These are phyloP conservation scores for Clavispora vitiphila DNA, from an alignment of 805 yeast species.

Conservation along the genomic window DNA sequence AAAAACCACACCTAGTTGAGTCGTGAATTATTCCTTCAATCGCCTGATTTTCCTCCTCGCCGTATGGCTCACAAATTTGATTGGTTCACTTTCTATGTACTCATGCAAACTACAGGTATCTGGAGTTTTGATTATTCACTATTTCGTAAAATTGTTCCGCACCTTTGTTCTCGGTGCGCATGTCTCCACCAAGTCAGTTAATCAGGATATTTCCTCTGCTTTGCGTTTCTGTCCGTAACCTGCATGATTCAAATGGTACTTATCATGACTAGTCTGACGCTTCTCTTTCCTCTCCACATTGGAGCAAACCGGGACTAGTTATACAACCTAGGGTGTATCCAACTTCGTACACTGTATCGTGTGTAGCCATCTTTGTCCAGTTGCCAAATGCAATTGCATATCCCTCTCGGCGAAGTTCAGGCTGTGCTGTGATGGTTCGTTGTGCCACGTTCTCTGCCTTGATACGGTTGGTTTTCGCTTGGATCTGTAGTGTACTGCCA, in stretches of 20 bases:
- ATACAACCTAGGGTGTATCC: not conserved
- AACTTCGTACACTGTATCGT: not conserved
- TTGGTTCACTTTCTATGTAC: no score
- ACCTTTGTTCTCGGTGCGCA: no score
- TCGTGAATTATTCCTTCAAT: not conserved
- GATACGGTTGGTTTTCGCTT: not conserved
- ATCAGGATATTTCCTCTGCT: no score
- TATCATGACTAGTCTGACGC: no score
- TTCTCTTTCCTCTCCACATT: not conserved
- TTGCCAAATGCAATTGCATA: not conserved
- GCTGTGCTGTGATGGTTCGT: not conserved
- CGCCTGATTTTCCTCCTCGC: no score
- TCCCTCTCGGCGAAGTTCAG: not conserved
- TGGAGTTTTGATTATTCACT: not conserved
- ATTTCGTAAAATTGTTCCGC: not conserved
- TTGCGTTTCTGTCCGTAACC: no score
- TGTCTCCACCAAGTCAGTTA: no score
- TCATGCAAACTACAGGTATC: no score
- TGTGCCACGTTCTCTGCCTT: not conserved
- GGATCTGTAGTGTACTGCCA: constrained; percentile 11
- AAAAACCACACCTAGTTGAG: not conserved
- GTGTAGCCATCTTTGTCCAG: not conserved
- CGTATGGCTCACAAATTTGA: no score
- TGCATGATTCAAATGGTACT: no score
- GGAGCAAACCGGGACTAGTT: not conserved